A percentile compares a stretch with the other conserved stretches of the same genome.
These are phyloP conservation scores for Peronospora belbahrii DNA, from an alignment of 352 stramenopile species.

Conservation along the genomic window DNA sequence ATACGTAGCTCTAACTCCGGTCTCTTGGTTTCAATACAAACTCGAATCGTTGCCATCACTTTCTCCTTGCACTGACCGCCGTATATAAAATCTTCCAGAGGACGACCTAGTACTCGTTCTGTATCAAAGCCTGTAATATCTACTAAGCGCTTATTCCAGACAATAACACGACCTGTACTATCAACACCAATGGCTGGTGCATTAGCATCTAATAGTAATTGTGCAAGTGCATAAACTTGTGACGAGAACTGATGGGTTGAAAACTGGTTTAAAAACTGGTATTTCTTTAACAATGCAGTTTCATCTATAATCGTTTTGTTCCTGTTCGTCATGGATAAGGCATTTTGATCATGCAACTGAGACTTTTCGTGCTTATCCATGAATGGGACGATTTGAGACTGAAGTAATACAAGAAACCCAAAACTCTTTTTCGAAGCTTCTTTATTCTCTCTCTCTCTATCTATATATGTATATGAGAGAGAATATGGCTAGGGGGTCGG, in stretches of 20 bases:
- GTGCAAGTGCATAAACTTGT: conserved; percentile 13
- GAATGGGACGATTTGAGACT: too few species aligned
- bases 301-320: too few species aligned
- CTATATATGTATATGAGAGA: neutral
- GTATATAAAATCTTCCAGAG: conserved; percentile 50
- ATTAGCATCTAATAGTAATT: conserved; percentile 54
- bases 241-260: conserved; percentile 2
- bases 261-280: too few species aligned
- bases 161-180: conserved; percentile 33
- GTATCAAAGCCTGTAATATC: conserved; percentile 45
- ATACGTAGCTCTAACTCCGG: conserved; percentile 45
- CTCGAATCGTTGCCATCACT: conserved; percentile 15
- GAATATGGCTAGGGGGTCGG: neutral
- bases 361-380: too few species aligned
- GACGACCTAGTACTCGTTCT: conserved; percentile 29
- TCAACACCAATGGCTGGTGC: conserved; percentile 56
- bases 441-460: too few species aligned
- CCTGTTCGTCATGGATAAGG: too few species aligned
- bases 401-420: too few species aligned
- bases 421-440: too few species aligned
- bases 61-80: conserved; percentile 27
- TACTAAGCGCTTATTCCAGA: conserved; percentile 55
- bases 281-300: too few species aligned
- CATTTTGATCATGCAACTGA: too few species aligned
- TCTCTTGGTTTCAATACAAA: conserved; percentile 26